A percentile compares a stretch with the other conserved stretches of the same genome.
phyloP scores from a whole-genome alignment of 2,329 filamentous ascomycete species.

The Cryphonectria radicalis region DNA sequence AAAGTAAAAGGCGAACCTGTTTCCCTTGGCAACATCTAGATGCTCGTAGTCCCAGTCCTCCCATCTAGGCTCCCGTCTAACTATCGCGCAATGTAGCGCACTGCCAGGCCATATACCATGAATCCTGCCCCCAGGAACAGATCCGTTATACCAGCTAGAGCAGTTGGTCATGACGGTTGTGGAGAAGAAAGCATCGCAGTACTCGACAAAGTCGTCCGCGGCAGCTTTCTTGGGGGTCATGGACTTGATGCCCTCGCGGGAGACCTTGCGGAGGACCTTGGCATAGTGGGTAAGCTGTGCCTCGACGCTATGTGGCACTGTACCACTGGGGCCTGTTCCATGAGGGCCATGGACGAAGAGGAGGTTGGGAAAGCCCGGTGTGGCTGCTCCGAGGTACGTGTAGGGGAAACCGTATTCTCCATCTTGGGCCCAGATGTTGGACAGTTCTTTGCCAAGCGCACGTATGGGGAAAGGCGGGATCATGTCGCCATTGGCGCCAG shows the following conservation, averaged over 20 bases:
- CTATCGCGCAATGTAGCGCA: constrained; percentile 63
- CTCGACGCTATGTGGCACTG: constrained; percentile 69
- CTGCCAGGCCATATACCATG: constrained; percentile 74
- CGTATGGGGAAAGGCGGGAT: constrained; percentile 64
- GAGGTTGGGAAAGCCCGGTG: constrained; percentile 70
- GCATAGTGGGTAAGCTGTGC: constrained; percentile 68
- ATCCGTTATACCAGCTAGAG: constrained; percentile 76
- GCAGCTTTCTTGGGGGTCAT: constrained; percentile 62
- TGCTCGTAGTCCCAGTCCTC: constrained; percentile 60
- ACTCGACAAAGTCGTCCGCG: constrained; percentile 66
- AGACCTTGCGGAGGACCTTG: constrained; percentile 69
- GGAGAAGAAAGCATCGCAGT: constrained; percentile 59
- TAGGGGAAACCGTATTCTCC: constrained; percentile 66
- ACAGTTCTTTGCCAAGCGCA: constrained; percentile 57
- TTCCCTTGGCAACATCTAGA: constrained; percentile 44
- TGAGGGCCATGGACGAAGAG: constrained; percentile 68
- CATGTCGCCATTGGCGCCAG: constrained; percentile 65
- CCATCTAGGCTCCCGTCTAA: constrained; percentile 59
- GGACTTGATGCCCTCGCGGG: constrained; percentile 67
- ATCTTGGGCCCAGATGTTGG: constrained; percentile 58
- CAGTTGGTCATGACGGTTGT: constrained; percentile 61
- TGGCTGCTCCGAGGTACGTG: constrained; percentile 67
- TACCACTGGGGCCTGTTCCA: constrained; percentile 63
- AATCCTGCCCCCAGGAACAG: constrained; percentile 63
- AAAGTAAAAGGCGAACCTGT: constrained; percentile 65